phyloP scores from a whole-genome alignment of 1,139 yeast species.

The Pichia sp. region DNA sequence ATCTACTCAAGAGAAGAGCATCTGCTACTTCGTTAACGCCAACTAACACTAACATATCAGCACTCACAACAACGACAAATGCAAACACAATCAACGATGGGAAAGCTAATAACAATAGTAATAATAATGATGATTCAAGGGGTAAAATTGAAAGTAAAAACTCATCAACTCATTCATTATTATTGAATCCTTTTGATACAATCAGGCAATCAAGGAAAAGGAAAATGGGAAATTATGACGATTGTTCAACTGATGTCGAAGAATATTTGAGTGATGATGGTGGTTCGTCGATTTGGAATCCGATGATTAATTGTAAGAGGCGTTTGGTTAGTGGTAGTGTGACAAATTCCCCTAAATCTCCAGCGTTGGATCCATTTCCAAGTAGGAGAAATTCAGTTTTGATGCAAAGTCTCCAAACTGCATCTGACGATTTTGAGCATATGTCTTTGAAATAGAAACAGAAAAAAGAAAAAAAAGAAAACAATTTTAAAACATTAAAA shows the following conservation, averaged over 20 bases:
- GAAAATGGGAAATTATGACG: slow-evolving; percentile 10
- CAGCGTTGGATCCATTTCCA: slow-evolving; percentile 20
- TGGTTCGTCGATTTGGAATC: slow-evolving; percentile 8
- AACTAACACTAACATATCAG: slow-evolving; percentile 8
- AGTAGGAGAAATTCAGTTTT: slow-evolving; percentile 24
- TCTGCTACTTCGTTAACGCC: slow-evolving; percentile 8
- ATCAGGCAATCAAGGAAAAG: slow-evolving; percentile 9
- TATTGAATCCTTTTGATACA: slow-evolving; percentile 7
- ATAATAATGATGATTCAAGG: not conserved
- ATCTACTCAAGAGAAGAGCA: not conserved
- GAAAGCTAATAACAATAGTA: not conserved
- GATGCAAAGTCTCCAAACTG: slow-evolving; percentile 18
- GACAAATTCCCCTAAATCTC: slow-evolving; percentile 21
- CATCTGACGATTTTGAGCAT: slow-evolving; percentile 26
- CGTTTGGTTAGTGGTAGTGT: slow-evolving; percentile 24
- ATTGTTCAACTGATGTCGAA: slow-evolving; percentile 15
- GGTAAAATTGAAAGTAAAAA: not conserved
- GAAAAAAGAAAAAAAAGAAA: too few species aligned
- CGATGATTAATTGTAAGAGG: slow-evolving; percentile 19
- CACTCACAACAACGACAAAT: not conserved
- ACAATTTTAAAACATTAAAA: too few species aligned
- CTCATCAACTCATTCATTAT: not conserved
- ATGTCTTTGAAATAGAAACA: slow-evolving; percentile 22
- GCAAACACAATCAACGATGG: not conserved
- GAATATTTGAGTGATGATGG: slow-evolving; percentile 18